phyloP scores from a whole-genome alignment of 495 filamentous ascomycete genomes.

The Hypoxylon fuscum region DNA sequence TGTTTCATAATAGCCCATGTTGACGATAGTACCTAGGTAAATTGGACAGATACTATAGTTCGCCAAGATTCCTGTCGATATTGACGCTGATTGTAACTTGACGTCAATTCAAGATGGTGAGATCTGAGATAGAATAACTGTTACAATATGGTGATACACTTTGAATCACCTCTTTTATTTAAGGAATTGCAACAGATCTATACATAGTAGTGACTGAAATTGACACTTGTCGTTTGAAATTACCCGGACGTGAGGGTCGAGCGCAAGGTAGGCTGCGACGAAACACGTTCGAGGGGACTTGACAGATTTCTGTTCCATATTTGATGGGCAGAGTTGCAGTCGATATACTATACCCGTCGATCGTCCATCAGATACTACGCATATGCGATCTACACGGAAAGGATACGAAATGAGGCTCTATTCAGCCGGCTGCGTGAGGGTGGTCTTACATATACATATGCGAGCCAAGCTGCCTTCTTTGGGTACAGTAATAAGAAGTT shows the following conservation, averaged over 20 bases:
- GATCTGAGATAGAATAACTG: too few species aligned
- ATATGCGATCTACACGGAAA: constrained; percentile 5
- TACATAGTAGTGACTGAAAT: constrained; percentile 15
- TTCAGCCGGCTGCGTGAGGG: constrained; percentile 23
- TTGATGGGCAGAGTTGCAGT: constrained; percentile 24
- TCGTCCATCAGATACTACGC: constrained; percentile 13
- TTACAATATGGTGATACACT: neutral
- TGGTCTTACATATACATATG: neutral
- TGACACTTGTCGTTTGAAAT: constrained; percentile 48
- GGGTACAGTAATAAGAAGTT: neutral
- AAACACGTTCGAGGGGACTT: constrained; percentile 24
- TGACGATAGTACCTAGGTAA: neutral
- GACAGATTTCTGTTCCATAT: constrained; percentile 23
- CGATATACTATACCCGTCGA: constrained; percentile 34
- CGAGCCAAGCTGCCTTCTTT: neutral
- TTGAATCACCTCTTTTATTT: constrained; percentile 12
- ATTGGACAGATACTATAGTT: too few species aligned
- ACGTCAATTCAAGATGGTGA: too few species aligned
- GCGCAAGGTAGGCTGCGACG: constrained; percentile 33
- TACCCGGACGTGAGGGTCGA: constrained; percentile 43
- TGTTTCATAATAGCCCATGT: constrained; percentile 40
- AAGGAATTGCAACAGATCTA: neutral
- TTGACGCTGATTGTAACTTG: too few species aligned
- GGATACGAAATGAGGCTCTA: constrained; percentile 32
- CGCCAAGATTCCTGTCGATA: too few species aligned